Conservation (phyloP, 2,329 filamentous ascomycete species). For the Fusarium nematophilum region DNA sequence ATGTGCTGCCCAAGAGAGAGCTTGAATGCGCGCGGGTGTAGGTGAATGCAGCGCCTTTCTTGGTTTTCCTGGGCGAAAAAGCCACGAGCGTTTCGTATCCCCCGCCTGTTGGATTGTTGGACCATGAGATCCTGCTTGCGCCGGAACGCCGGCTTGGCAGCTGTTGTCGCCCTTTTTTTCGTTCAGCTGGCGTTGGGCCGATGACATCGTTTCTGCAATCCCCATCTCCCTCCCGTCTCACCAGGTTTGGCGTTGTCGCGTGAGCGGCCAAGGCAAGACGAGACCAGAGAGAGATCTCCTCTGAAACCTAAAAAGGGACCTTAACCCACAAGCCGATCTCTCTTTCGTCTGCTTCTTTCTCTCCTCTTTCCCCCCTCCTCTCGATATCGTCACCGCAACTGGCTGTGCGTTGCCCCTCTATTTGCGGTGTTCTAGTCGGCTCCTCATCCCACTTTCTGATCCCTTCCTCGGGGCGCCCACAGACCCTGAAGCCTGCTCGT, state of each 20-base stretch:
- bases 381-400: neutral
- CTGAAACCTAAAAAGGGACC: conserved; percentile 5
- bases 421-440: conserved; percentile 5
- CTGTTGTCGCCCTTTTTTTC: conserved; percentile 16
- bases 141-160: conserved; percentile 37
- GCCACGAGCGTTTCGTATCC: conserved; percentile 6
- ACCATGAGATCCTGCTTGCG: conserved; percentile 13
- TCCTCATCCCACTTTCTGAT: conserved; percentile 28
- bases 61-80: conserved; percentile 6
- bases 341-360: neutral
- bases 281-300: neutral
- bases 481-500: conserved; percentile 3
- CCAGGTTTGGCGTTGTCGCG: conserved; percentile 26
- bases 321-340: conserved; percentile 10
- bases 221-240: conserved; percentile 11
- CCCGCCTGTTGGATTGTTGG: conserved; percentile 7
- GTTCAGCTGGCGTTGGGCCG: conserved; percentile 25
- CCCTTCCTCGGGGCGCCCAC: conserved; percentile 9
- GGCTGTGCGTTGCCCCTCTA: conserved; percentile 15
- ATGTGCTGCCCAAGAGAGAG: neutral
- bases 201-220: neutral
- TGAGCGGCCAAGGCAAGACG: conserved; percentile 31
- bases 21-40: too few relatives aligned
- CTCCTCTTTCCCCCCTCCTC: neutral
- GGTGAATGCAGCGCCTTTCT: too few relatives aligned